Conservation (phyloP, 345 rosid genomes). For the Eucalyptus tenuipes region DNA sequence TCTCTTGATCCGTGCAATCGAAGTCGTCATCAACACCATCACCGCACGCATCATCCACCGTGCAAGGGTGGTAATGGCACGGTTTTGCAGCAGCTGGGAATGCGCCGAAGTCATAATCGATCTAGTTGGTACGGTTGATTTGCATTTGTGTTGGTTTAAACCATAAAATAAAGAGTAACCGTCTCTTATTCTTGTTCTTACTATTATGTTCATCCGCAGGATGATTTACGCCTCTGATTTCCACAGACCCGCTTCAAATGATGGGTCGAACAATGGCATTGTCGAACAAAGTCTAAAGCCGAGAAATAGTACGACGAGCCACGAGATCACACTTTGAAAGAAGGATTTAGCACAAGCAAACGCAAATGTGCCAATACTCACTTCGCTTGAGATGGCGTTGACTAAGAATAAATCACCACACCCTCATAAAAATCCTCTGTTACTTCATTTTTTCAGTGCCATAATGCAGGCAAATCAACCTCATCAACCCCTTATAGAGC, state of each 20-base stretch:
- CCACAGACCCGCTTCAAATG: not conserved
- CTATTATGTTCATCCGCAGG: not conserved
- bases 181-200: not conserved
- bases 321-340: not conserved
- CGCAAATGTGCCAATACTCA: not conserved
- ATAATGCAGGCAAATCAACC: not conserved
- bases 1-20: not conserved
- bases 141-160: not conserved
- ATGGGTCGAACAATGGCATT: not conserved
- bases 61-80: not conserved
- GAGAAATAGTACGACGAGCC: not conserved
- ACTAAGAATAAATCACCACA: not conserved
- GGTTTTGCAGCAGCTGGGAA: no score
- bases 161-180: not conserved
- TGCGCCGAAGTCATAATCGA: no score
- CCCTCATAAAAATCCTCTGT: not conserved
- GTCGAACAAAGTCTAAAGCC: not conserved
- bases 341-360: not conserved
- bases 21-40: not conserved
- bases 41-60: not conserved
- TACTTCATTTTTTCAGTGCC: not conserved
- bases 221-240: not conserved
- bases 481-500: not conserved
- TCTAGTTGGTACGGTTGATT: not conserved
- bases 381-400: not conserved